Percentiles rank a stretch among this genome's conserved stretches.
phyloP scores from a whole-genome alignment of 2,329 filamentous ascomycete species.

The Cladorrhinum sp. region DNA sequence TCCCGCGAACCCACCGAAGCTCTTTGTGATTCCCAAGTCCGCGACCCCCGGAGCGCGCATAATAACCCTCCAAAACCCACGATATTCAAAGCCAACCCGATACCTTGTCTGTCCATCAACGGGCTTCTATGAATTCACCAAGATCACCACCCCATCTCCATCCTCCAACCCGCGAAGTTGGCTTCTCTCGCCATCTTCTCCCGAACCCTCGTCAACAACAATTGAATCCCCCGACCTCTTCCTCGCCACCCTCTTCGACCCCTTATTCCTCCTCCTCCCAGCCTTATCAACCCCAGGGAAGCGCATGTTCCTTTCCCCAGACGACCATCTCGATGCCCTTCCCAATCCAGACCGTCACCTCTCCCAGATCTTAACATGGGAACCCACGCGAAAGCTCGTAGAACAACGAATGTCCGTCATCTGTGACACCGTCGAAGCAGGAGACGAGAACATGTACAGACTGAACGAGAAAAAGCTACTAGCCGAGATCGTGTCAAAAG shows the following conservation, averaged over 20 bases:
- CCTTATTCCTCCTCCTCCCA: constrained; percentile 79
- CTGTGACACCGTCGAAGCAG: constrained; percentile 80
- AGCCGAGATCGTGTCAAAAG: constrained; percentile 65
- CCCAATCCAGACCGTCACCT: constrained; percentile 56
- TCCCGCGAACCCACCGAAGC: constrained; percentile 45
- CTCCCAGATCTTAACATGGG: constrained; percentile 51
- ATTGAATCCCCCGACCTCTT: constrained; percentile 71
- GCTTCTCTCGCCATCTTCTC: constrained; percentile 38
- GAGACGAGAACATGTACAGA: constrained; percentile 81
- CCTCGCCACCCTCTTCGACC: constrained; percentile 79
- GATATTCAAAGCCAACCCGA: constrained; percentile 51
- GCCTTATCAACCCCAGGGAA: constrained; percentile 52
- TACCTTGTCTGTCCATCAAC: constrained; percentile 61
- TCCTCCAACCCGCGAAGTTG: constrained; percentile 55
- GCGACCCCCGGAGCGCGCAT: constrained; percentile 55
- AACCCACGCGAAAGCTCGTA: constrained; percentile 48
- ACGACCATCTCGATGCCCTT: constrained; percentile 69
- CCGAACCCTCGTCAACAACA: constrained; percentile 17
- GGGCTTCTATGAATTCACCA: constrained; percentile 65
- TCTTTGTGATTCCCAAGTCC: constrained; percentile 61
- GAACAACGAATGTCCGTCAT: constrained; percentile 65
- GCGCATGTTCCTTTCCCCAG: constrained; percentile 63
- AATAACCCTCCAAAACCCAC: constrained; percentile 58
- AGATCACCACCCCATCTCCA: constrained; percentile 48
- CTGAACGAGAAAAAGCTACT: constrained; percentile 71